Conservation (phyloP, 495 filamentous ascomycete species). For the Aspergillus cavernicola region DNA sequence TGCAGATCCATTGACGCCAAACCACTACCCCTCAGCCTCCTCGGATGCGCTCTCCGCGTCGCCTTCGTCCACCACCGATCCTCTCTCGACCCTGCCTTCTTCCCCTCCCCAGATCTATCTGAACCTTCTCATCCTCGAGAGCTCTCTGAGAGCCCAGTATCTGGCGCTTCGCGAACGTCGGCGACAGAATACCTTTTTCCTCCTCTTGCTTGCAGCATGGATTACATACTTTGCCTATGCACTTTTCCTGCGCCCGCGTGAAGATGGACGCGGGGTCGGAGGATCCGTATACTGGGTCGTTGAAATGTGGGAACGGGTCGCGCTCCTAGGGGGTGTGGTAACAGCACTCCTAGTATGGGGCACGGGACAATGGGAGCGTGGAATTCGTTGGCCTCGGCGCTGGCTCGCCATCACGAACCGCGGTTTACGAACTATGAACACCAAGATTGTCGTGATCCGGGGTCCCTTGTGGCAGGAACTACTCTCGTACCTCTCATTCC, state of each 20-base stretch:
- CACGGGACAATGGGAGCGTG: slow-evolving; percentile 92
- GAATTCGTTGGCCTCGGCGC: slow-evolving; percentile 87
- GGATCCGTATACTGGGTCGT: slow-evolving; percentile 95
- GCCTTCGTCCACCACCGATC: slow-evolving; percentile 56
- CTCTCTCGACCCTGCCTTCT: slow-evolving; percentile 75
- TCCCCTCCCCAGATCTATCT: slow-evolving; percentile 97
- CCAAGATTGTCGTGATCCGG: slow-evolving; percentile 87
- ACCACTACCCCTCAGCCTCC: slow-evolving; percentile 27
- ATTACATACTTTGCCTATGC: slow-evolving; percentile 77
- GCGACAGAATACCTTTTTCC: slow-evolving; percentile 92
- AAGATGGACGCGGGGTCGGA: slow-evolving; percentile 85
- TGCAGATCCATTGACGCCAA: slow-evolving; percentile 36
- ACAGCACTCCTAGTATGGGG: slow-evolving; percentile 83
- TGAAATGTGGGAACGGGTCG: slow-evolving; percentile 81
- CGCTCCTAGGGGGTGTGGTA: slow-evolving; percentile 79
- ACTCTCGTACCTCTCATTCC: slow-evolving; percentile 62
- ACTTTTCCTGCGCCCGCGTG: slow-evolving; percentile 82
- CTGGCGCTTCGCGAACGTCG: slow-evolving; percentile 82
- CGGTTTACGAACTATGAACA: slow-evolving; percentile 86
- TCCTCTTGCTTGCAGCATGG: slow-evolving; percentile 75
- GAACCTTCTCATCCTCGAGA: slow-evolving; percentile 95
- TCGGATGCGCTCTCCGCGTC: slow-evolving; percentile 33
- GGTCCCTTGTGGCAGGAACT: slow-evolving; percentile 79
- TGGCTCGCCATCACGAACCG: slow-evolving; percentile 88
- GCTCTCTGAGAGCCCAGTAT: slow-evolving; percentile 88